A percentile compares a stretch with the other conserved stretches of the same genome.
Evolutionary conservation across 2,329 filamentous ascomycete genomes (phyloP).

Genomic region (Fusarium brachygibbosum): DNA sequence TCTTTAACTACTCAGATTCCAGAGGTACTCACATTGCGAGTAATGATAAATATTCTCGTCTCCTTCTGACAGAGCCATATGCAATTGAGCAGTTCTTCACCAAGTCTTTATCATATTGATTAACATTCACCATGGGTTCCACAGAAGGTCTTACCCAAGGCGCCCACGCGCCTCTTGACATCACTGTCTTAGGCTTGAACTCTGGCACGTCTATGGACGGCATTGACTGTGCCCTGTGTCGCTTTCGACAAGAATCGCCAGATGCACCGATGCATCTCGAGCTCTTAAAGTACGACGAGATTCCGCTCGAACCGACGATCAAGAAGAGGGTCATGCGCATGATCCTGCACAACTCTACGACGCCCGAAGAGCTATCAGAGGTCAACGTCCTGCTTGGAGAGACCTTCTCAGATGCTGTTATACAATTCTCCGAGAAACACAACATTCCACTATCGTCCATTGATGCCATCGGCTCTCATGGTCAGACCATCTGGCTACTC

Average conservation of each 20-base stretch:
- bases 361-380: constrained; percentile 1
- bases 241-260: neutral
- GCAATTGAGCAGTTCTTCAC: neutral
- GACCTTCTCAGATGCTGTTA: neutral
- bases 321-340: constrained; percentile 3
- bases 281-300: constrained; percentile 1
- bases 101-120: neutral
- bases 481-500: constrained; percentile 1
- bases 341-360: neutral
- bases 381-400: neutral
- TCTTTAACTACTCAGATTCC: neutral
- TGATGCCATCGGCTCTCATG: constrained; percentile 2
- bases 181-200: neutral
- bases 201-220: constrained; percentile 2
- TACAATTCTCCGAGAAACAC: neutral
- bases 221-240: neutral
- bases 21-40: neutral
- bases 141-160: neutral
- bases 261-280: constrained; percentile 1
- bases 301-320: neutral
- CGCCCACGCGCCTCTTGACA: neutral
- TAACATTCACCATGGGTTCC: neutral
- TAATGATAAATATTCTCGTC: neutral
- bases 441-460: neutral
- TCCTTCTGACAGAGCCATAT: neutral